Evolutionary conservation across 2,329 filamentous ascomycete species (phyloP).

Genomic region (Ophiostoma fasciatum): DNA sequence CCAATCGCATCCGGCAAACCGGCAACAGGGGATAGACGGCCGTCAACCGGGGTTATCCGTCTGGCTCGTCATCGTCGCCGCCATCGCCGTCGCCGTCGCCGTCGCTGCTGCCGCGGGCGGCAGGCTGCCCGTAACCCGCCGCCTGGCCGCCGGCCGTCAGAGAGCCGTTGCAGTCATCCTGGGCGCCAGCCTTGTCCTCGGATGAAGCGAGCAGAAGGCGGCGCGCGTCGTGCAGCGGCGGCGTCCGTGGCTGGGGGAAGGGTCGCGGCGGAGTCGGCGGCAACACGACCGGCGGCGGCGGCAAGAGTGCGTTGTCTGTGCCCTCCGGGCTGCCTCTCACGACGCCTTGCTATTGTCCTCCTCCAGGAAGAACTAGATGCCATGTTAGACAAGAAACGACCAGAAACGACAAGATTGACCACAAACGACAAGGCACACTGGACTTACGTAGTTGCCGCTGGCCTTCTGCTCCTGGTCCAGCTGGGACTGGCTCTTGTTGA

Average conservation of each 20-base stretch:
- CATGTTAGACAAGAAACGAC: not conserved
- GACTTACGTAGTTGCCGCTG: constrained; percentile 73
- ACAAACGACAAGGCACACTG: not conserved
- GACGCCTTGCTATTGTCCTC: constrained; percentile 43
- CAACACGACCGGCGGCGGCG: not conserved
- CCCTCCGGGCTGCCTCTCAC: constrained; percentile 45
- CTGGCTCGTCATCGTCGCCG: constrained; percentile 52
- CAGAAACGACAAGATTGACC: not conserved
- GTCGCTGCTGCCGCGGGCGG: not conserved
- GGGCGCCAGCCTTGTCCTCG: constrained; percentile 13
- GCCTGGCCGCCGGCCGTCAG: not conserved
- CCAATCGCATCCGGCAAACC: no score
- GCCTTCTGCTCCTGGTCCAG: constrained; percentile 97
- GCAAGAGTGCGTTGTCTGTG: constrained; percentile 13
- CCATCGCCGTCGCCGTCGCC: constrained; percentile 18
- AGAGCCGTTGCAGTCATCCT: constrained; percentile 16
- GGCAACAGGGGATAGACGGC: constrained; percentile 53
- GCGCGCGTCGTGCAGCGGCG: constrained; percentile 5
- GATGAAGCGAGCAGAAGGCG: constrained; percentile 1
- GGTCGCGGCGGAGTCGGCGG: not conserved
- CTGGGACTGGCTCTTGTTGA: constrained; percentile 95
- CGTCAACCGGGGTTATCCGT: constrained; percentile 42
- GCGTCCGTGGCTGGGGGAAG: not conserved
- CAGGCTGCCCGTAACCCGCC: no score
- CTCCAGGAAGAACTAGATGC: constrained; percentile 77